Evolutionary conservation across 352 stramenopile species (phyloP), one percentile per base, ranked within the genome.

Genomic region (Pythium vanterpoolii): DNA sequence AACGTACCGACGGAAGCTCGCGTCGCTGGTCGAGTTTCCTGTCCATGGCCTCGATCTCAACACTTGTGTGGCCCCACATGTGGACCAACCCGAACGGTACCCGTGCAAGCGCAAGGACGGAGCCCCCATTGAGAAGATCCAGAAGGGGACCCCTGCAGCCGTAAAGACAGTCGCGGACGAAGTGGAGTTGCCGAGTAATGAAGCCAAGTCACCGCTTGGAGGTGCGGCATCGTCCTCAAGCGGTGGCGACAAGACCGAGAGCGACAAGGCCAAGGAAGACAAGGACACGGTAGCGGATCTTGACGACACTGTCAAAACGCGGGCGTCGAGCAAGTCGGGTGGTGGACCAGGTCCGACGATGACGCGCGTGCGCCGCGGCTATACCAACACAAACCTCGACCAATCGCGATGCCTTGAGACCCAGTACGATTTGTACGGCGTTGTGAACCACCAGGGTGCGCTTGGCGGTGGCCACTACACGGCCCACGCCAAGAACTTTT

Each of bases 11-110:
- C 74, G 86, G 18, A 95, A 95, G 48, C 61, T 95, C 19, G 79
- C 87, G 24, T 96, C 90, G 26, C 83, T 98, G 11, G 96, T 99
- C 8, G 77, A 98, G 64, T 99, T 99, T 66, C 96, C 96, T 10
- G 91, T 99, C 43, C 80, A 98, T 65, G 87, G 84, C 5, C 73
- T 99, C 9, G 96, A 99, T 73, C 74, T 99, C 16, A 84, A 77
- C 13, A 78, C 71, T 5, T 98, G 93, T 65, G 80, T 98, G 16
- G 86, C 86, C 18, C 83, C 86, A 5, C 85, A 93, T 64, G 68
- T 87, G 31, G 86, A 95, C 40, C 74, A 87, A 31, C 86, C 86
- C 0, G 78, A 87, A 16, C 86, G 86, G 31, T 95, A 95, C 50
- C 83, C 86, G 4, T 74, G 87, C 59, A 89, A 93, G 63, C 52